Percentiles rank a stretch among this genome's conserved stretches.
These are phyloP conservation scores for Talaromyces borbonicus DNA, from an alignment of 495 filamentous ascomycete genomes.

Conservation along the genomic window DNA sequence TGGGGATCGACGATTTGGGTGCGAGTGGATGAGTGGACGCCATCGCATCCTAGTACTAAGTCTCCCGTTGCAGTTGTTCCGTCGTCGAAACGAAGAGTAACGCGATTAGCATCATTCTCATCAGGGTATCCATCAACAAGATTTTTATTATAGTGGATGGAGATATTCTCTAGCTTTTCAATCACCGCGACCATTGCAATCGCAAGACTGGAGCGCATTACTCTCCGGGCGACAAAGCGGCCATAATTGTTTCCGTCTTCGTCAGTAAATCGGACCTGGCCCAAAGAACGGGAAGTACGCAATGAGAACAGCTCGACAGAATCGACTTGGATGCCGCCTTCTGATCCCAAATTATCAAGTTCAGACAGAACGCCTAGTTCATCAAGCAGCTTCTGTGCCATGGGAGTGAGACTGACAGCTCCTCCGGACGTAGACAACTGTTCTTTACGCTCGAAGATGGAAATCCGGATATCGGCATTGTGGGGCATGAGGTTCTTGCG, in stretches of 20 bases:
- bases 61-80: conserved; percentile 29
- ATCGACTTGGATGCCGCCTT: conserved; percentile 34
- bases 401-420: conserved; percentile 44
- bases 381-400: conserved; percentile 39
- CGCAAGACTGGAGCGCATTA: conserved; percentile 15
- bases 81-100: conserved; percentile 34
- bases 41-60: conserved; percentile 43
- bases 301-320: conserved; percentile 23
- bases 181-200: conserved; percentile 13
- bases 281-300: conserved; percentile 10
- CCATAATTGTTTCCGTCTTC: conserved; percentile 22
- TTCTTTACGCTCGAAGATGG: conserved; percentile 37
- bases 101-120: conserved; percentile 24
- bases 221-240: conserved; percentile 22
- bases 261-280: conserved; percentile 18
- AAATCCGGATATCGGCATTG: conserved; percentile 16
- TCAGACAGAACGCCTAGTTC: conserved; percentile 31
- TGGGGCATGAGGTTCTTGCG: conserved; percentile 14
- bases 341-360: conserved; percentile 18
- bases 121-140: conserved; percentile 22
- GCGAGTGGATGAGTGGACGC: conserved; percentile 41
- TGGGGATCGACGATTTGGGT: conserved; percentile 20
- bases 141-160: conserved; percentile 12
- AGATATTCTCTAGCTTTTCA: conserved; percentile 8
- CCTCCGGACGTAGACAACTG: conserved; percentile 36